Base-by-base conservation (phyloP, 305 asterid genomes). In the Fraxinus velutina region DNA sequence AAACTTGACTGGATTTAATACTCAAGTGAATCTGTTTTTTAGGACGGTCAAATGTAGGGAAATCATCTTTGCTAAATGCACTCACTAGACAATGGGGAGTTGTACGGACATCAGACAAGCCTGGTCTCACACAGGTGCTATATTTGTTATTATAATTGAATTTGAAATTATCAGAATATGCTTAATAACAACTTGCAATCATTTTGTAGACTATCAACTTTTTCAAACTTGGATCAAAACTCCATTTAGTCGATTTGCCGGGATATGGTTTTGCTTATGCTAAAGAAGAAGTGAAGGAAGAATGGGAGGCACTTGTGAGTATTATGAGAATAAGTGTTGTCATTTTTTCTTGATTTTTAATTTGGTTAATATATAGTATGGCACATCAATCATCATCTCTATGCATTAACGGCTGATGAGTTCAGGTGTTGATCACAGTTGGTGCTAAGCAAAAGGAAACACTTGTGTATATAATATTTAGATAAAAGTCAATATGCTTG, bases 221-320 rank as follows among this genome's bases (percentile, higher is more conserved):
- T 86, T 96, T 94, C 89, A 89, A 91, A 52, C 97, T 93, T 80
- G 99, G 91, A 84, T 71, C 97, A 78, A 96, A 93, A 88, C 89
- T 92, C 32, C 87, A 90, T 83, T 86, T 96, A 87, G 99, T 96
- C 50, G 99, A 96, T 89, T 90, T 96, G 90, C 98, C 99, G 78
- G 99, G 98, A 82, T 96, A 96, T 85, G 99, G 99, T 81, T 96
- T 96, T 92, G 98, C 98, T 68, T 96, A 90, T 90, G 99, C 98
- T 36, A 94, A 96, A 88, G 98, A 93, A 82, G 98, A 94, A 79
- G 97, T 92, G 83, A 96, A 96, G 89, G 99, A 96, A 87, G 88
- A 94, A 76, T 96, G 99, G 99, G 96, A 96, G 87, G 98, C 94
- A 76, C 98, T 96, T 85, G 99, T 96, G 86, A 93, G 99, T 90